Percentiles rank a stretch among this genome's conserved stretches.
phyloP scores from a whole-genome alignment of 192 early-diverging fungal species.

The Backusella macrospora region DNA sequence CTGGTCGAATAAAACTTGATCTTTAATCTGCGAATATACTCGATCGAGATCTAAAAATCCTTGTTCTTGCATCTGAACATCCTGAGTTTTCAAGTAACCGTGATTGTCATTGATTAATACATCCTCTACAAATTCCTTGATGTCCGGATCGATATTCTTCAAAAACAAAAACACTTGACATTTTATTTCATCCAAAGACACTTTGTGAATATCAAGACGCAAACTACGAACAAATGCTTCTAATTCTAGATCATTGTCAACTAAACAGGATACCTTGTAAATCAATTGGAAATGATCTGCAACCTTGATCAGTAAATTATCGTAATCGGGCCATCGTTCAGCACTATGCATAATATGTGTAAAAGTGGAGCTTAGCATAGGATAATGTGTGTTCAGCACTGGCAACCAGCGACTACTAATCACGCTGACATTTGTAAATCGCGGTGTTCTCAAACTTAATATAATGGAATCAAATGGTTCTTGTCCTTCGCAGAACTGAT shows the following conservation, averaged over 20 bases:
- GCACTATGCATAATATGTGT: neutral
- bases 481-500: neutral
- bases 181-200: neutral
- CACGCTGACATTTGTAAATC: neutral
- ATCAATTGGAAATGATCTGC: neutral
- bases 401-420: neutral
- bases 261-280: constrained; percentile 10
- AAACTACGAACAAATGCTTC: constrained; percentile 10
- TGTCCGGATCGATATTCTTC: neutral
- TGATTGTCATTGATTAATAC: neutral
- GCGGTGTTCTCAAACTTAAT: constrained; percentile 2
- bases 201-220: neutral
- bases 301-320: neutral
- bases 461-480: neutral
- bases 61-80: neutral
- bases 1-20: constrained; percentile 5
- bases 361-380: neutral
- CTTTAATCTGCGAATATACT: neutral
- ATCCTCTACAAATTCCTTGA: neutral
- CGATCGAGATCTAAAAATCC: constrained; percentile 15
- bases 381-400: neutral
- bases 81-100: neutral
- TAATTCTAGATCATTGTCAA: constrained; percentile 6
- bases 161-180: neutral
- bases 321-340: constrained; percentile 4